These are phyloP conservation scores for Funneliformis mosseae DNA, from an alignment of 192 early-diverging fungal genomes.

Conservation along the genomic window DNA sequence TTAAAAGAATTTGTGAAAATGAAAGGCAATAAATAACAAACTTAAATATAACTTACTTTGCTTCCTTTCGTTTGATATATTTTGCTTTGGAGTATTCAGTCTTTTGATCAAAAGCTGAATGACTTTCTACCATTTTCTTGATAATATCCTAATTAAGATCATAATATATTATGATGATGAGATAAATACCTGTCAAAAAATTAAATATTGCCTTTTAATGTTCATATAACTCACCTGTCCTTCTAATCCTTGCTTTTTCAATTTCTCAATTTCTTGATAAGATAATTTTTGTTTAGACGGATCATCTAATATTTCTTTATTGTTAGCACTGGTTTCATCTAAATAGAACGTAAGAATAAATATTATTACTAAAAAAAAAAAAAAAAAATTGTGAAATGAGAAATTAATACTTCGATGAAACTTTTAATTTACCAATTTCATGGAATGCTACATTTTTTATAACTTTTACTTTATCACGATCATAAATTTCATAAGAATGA, in stretches of 20 bases:
- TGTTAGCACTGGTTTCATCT: conserved; percentile 80
- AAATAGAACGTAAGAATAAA: too few relatives aligned
- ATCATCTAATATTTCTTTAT: conserved; percentile 79
- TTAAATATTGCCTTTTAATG: not conserved
- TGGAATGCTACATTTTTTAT: conserved; percentile 37
- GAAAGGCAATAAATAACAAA: too few relatives aligned
- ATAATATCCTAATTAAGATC: conserved; percentile 67
- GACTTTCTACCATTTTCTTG: conserved; percentile 76
- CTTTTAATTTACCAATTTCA: conserved; percentile 42
- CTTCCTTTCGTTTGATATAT: conserved; percentile 86
- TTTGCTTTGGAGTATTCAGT: conserved; percentile 96
- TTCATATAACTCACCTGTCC: conserved; percentile 56
- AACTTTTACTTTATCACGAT: conserved; percentile 53
- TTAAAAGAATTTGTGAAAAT: not conserved
- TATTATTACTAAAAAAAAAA: too few relatives aligned
- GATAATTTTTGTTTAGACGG: conserved; percentile 76
- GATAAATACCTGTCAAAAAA: not conserved
- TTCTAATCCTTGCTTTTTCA: conserved; percentile 72
- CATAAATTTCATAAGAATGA: conserved; percentile 80
- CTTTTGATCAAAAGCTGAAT: conserved; percentile 86
- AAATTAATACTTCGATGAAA: not conserved
- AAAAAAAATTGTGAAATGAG: not conserved
- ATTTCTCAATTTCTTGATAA: conserved; percentile 76
- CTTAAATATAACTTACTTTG: conserved; percentile 54
- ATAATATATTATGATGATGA: not conserved